A percentile compares a stretch with the other conserved stretches of the same genome.
phyloP scores from a whole-genome alignment of 192 early-diverging fungal genomes.

The Coemansia sp. region DNA sequence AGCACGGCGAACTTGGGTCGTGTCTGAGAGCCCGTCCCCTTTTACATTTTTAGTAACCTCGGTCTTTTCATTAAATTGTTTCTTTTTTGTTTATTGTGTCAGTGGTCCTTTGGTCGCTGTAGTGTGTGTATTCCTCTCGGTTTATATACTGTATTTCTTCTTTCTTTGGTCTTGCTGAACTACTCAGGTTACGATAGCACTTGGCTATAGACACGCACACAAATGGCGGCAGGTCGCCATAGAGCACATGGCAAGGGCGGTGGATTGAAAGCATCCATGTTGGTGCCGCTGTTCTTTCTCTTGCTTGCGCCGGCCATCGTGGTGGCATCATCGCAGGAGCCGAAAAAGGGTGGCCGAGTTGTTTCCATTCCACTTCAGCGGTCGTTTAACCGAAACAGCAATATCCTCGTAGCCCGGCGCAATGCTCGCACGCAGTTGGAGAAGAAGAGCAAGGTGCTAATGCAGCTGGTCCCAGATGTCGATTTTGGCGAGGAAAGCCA shows the following conservation, averaged over 20 bases:
- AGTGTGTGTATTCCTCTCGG: neutral
- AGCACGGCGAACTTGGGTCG: neutral
- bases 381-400: conserved; percentile 53
- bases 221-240: conserved; percentile 11
- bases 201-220: neutral
- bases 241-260: neutral
- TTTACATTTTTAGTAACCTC: neutral
- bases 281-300: conserved; percentile 14
- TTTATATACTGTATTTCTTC: neutral
- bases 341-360: neutral
- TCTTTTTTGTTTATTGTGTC: neutral
- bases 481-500: conserved; percentile 49
- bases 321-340: neutral
- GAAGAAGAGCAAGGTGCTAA: conserved; percentile 21
- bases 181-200: neutral
- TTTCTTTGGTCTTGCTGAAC: neutral
- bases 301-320: conserved; percentile 10
- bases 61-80: neutral
- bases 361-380: conserved; percentile 47
- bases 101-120: neutral
- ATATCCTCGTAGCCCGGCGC: conserved; percentile 43
- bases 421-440: conserved; percentile 20
- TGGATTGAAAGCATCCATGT: conserved; percentile 3
- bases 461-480: conserved; percentile 41
- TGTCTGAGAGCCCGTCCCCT: neutral